A percentile compares a stretch with the other conserved stretches of the same genome.
These are phyloP conservation scores for Mucor indicus DNA, from an alignment of 371 early-diverging fungal species.

Conservation along the genomic window DNA sequence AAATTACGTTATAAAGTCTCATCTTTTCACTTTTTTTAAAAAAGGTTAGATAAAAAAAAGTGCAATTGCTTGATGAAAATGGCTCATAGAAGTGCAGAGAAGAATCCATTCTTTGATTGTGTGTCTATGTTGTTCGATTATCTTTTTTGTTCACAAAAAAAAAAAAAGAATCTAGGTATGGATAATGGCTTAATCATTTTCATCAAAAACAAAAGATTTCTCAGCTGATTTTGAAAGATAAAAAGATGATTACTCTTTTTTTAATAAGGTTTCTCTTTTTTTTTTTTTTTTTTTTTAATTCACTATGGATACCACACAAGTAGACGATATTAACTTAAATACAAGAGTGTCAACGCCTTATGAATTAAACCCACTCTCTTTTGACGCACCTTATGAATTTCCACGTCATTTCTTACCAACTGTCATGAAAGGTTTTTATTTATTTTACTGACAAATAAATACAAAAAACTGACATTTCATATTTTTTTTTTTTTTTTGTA, in stretches of 20 bases:
- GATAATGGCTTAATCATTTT: background rate
- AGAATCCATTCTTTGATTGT: too few species aligned
- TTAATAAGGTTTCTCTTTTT: background rate
- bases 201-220: background rate
- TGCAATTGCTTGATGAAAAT: too few species aligned
- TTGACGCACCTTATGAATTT: constrained; percentile 23
- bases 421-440: constrained; percentile 24
- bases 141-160: too few species aligned
- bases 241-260: background rate
- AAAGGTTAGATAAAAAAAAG: too few species aligned
- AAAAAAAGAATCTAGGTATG: too few species aligned
- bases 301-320: background rate
- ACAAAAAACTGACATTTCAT: too few species aligned
- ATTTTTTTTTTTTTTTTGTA: constrained; percentile 20
- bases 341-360: constrained; percentile 18
- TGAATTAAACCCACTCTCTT: constrained; percentile 19
- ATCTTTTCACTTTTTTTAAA: too few species aligned
- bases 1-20: too few species aligned
- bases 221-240: constrained; percentile 6
- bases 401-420: constrained; percentile 22
- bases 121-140: too few species aligned
- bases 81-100: too few species aligned
- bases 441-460: background rate
- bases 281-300: background rate
- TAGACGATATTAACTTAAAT: background rate